phyloP scores from a whole-genome alignment of 163 green algal species.

The Chlamydomonas reinhardtii region DNA sequence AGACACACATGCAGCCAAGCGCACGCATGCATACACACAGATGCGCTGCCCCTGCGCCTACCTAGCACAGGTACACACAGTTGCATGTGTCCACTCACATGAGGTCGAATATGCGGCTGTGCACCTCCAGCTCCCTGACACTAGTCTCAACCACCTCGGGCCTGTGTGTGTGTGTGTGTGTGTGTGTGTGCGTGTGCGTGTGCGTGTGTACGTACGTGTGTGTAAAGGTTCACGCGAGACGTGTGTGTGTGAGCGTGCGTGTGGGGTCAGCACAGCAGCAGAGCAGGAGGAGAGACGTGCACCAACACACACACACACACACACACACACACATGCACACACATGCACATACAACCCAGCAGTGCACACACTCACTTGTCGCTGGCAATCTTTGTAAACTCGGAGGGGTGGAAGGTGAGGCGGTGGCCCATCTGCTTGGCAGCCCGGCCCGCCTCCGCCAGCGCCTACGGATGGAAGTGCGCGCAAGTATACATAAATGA shows the following conservation, averaged over 20 bases:
- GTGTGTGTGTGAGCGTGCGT: too few species aligned
- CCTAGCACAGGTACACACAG: too few species aligned
- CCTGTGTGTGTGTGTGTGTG: not conserved
- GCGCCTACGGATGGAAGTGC: constrained; percentile 26
- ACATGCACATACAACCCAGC: too few species aligned
- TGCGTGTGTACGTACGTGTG: too few species aligned
- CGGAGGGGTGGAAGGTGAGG: constrained; percentile 83
- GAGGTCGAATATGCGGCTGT: constrained; percentile 72
- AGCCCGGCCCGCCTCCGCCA: constrained; percentile 69
- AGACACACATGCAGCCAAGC: too few species aligned
- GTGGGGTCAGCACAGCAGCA: too few species aligned
- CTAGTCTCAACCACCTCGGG: constrained; percentile 48
- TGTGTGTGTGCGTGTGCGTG: too few species aligned
- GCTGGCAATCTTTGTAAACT: constrained; percentile 84
- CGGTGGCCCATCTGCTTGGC: constrained; percentile 70
- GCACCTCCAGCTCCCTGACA: constrained; percentile 64
- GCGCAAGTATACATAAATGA: too few species aligned
- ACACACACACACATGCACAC: too few species aligned
- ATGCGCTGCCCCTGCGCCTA: too few species aligned
- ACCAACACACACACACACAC: not conserved
- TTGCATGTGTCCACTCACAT: constrained; percentile 66
- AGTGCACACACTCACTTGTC: constrained; percentile 45
- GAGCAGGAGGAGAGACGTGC: too few species aligned
- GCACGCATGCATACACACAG: not conserved
- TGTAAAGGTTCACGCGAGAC: too few species aligned